Percentiles rank a stretch among this genome's conserved stretches.
phyloP scores from a whole-genome alignment of 495 filamentous ascomycete genomes.

The Thermothielavioides terrestris region DNA sequence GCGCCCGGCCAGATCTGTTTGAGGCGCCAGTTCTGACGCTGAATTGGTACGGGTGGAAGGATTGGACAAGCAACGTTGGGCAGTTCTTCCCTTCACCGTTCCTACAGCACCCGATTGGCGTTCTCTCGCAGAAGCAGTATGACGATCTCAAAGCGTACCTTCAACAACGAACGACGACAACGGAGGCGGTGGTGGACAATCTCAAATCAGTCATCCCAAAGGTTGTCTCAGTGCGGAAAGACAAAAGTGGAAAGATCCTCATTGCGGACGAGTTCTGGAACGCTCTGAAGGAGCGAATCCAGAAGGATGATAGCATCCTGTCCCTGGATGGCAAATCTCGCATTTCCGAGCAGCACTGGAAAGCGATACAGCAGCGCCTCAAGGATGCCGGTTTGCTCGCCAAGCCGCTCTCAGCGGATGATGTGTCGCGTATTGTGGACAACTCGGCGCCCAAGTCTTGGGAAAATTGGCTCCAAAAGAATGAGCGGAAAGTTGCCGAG shows the following conservation, averaged over 20 bases:
- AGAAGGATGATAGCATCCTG: slow-evolving; percentile 25
- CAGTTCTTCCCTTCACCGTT: slow-evolving; percentile 16
- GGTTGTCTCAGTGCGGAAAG: slow-evolving; percentile 31
- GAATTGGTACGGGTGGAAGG: slow-evolving; percentile 16
- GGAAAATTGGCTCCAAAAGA: slow-evolving; percentile 30
- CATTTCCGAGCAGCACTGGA: slow-evolving; percentile 32
- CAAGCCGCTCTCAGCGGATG: not conserved
- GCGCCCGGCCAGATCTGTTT: slow-evolving; percentile 2
- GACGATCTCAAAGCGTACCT: slow-evolving; percentile 15
- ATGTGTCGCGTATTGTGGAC: slow-evolving; percentile 13
- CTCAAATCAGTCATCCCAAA: slow-evolving; percentile 26
- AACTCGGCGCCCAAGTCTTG: slow-evolving; percentile 19
- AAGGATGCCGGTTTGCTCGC: slow-evolving; percentile 2
- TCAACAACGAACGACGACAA: slow-evolving; percentile 2
- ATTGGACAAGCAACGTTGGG: slow-evolving; percentile 14
- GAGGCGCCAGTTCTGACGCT: not conserved
- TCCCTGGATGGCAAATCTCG: slow-evolving; percentile 20
- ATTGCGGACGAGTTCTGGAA: slow-evolving; percentile 49
- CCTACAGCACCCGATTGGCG: slow-evolving; percentile 5
- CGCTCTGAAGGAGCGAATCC: slow-evolving; percentile 34
- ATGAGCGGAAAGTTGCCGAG: slow-evolving; percentile 23
- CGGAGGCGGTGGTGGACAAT: slow-evolving; percentile 16
- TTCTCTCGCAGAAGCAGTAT: slow-evolving; percentile 17
- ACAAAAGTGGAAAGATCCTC: slow-evolving; percentile 30
- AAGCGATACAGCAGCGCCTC: slow-evolving; percentile 25